Evolutionary conservation across 805 yeast species (phyloP).

Genomic region (Teunomyces pallodes): DNA sequence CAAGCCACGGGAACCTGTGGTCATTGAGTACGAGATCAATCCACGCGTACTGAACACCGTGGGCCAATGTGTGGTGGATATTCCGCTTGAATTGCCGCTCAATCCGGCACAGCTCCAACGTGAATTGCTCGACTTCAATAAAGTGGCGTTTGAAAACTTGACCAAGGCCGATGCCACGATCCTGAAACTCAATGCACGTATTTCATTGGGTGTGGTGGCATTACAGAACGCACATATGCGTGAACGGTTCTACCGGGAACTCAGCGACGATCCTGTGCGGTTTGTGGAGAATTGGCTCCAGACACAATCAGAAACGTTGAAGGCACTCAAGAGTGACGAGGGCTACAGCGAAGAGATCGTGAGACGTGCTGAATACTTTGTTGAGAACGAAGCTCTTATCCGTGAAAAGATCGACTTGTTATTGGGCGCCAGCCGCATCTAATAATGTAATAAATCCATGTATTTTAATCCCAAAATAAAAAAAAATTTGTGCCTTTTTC

Average conservation of each 20-base stretch:
- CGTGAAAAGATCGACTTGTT: constrained; percentile 77
- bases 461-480: constrained; percentile 2
- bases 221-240: constrained; percentile 58
- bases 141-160: constrained; percentile 41
- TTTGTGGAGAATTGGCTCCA: constrained; percentile 73
- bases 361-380: constrained; percentile 75
- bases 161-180: constrained; percentile 44
- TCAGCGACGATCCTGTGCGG: constrained; percentile 73
- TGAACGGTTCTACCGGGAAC: constrained; percentile 72
- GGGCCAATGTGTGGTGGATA: constrained; percentile 78
- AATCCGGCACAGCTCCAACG: constrained; percentile 35
- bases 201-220: constrained; percentile 50
- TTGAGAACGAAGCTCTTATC: constrained; percentile 63
- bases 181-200: constrained; percentile 40
- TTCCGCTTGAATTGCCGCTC: constrained; percentile 46
- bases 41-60: constrained; percentile 75
- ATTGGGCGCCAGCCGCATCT: constrained; percentile 55
- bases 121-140: constrained; percentile 35
- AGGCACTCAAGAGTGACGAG: constrained; percentile 84
- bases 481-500: no score
- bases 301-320: constrained; percentile 80
- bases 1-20: constrained; percentile 79
- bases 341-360: constrained; percentile 87
- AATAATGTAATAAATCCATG: neutral
- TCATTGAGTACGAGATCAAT: constrained; percentile 68